Evolutionary conservation across 768 basidiomycete genomes (phyloP).

Genomic region (Cystofilobasidium bisporidii): DNA sequence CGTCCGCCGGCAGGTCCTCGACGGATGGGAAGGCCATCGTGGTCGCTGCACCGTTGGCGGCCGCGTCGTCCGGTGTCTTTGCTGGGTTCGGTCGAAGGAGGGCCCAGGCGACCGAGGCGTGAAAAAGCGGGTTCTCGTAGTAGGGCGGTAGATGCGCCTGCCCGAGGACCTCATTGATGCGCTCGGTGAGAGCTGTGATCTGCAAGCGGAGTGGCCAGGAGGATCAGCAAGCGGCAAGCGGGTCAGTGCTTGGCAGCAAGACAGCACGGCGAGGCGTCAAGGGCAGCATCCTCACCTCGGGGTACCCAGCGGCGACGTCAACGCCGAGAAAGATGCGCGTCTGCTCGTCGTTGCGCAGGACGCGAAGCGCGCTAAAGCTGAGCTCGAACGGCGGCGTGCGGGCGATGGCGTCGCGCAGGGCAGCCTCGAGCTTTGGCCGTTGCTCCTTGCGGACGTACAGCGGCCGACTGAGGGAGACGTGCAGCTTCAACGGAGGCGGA

Average conservation of each 20-base stretch:
- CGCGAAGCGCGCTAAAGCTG: constrained; percentile 6
- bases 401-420: constrained; percentile 3
- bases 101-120: constrained; percentile 24
- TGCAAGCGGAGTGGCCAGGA: too few species aligned
- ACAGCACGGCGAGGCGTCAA: too few species aligned
- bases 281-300: constrained; percentile 4
- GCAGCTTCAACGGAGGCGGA: constrained; percentile 7
- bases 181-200: constrained; percentile 2
- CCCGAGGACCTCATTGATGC: constrained; percentile 11
- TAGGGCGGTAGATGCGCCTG: constrained; percentile 13
- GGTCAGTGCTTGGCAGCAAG: neutral
- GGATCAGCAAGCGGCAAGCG: too few species aligned
- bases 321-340: constrained; percentile 23
- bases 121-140: constrained; percentile 22
- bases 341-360: constrained; percentile 19
- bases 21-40: neutral
- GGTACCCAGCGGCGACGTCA: constrained; percentile 18
- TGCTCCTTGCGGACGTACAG: constrained; percentile 19
- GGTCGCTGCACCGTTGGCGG: neutral
- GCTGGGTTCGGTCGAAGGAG: neutral
- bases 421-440: neutral
- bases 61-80: too few species aligned
- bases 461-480: constrained; percentile 14
- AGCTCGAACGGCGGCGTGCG: neutral
- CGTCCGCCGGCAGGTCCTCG: neutral